These are phyloP conservation scores for Mucor sp. DNA, from an alignment of 371 early-diverging fungal species.

Conservation along the genomic window DNA sequence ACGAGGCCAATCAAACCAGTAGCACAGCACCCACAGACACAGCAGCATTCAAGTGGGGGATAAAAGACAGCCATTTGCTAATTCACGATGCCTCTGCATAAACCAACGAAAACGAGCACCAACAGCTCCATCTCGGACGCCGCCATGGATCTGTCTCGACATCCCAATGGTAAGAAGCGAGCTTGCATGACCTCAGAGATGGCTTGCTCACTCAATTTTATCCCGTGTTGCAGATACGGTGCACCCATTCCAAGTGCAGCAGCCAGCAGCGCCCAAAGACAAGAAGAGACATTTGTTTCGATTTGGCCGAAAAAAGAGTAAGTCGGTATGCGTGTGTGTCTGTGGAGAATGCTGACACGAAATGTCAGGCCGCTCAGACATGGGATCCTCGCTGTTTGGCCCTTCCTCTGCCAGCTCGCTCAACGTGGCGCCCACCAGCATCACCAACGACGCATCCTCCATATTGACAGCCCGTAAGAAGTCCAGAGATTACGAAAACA, in stretches of 20 bases:
- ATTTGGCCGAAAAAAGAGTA: conserved; percentile 46
- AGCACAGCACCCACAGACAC: not conserved
- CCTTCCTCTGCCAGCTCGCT: conserved; percentile 3
- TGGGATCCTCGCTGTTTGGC: conserved; percentile 9
- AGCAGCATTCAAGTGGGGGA: no score
- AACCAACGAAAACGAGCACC: not conserved
- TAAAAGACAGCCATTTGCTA: not conserved
- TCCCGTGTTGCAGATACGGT: not conserved
- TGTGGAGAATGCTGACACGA: not conserved
- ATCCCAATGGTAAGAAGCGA: not conserved
- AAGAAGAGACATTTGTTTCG: conserved; percentile 37
- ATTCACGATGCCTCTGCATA: conserved; percentile 5
- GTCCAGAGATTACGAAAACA: conserved; percentile 23
- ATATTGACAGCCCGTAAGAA: conserved; percentile 15
- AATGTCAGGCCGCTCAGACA: conserved; percentile 26
- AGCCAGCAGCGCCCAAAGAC: conserved; percentile 19
- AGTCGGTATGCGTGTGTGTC: not conserved
- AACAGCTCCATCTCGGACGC: not conserved
- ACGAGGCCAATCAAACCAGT: no score
- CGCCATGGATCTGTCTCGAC: conserved; percentile 9
- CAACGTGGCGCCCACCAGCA: not conserved
- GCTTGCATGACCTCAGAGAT: no score
- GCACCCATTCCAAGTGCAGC: conserved; percentile 18
- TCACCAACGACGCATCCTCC: conserved; percentile 3
- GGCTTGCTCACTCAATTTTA: not conserved